Percentiles rank a stretch among this genome's conserved stretches.
These are phyloP conservation scores for Phaseolus lunatus DNA, from an alignment of 306 rosid species.

Conservation along the genomic window DNA sequence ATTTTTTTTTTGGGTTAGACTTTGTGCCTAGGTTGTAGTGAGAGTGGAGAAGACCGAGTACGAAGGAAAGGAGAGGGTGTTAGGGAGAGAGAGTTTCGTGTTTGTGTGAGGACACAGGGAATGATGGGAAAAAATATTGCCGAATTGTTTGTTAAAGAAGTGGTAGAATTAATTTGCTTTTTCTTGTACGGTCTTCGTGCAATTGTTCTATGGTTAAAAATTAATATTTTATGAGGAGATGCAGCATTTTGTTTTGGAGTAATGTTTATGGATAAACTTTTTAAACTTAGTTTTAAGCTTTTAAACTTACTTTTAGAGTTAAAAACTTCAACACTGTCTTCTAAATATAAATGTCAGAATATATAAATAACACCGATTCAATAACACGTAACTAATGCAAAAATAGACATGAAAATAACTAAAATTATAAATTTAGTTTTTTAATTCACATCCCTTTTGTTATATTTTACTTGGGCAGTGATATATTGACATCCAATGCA, in stretches of 20 bases:
- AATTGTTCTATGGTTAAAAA: constrained; percentile 38
- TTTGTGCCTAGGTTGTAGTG: neutral
- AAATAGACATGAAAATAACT: no score
- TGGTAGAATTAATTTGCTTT: constrained; percentile 25
- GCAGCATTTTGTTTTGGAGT: constrained; percentile 23
- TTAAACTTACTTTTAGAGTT: neutral
- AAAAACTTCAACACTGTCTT: neutral
- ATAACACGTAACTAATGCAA: no score
- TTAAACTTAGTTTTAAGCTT: no score
- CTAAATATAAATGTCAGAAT: neutral
- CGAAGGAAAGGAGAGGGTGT: constrained; percentile 32
- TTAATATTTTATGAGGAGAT: constrained; percentile 4
- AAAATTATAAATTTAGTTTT: no score
- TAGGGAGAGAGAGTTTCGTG: constrained; percentile 38
- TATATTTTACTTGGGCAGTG: no score
- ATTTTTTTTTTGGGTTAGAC: neutral
- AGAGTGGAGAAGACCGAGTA: constrained; percentile 41
- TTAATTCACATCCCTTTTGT: no score
- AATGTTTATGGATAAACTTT: no score
- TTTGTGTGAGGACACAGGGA: constrained; percentile 34
- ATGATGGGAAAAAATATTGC: constrained; percentile 17
- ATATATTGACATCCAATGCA: no score
- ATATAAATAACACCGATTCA: no score
- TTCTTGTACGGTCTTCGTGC: neutral
- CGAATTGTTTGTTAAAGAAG: constrained; percentile 38